A percentile compares a stretch with the other conserved stretches of the same genome.
Conservation (phyloP, 495 filamentous ascomycete genomes). For the Aspergillus sclerotiicarbonarius region DNA sequence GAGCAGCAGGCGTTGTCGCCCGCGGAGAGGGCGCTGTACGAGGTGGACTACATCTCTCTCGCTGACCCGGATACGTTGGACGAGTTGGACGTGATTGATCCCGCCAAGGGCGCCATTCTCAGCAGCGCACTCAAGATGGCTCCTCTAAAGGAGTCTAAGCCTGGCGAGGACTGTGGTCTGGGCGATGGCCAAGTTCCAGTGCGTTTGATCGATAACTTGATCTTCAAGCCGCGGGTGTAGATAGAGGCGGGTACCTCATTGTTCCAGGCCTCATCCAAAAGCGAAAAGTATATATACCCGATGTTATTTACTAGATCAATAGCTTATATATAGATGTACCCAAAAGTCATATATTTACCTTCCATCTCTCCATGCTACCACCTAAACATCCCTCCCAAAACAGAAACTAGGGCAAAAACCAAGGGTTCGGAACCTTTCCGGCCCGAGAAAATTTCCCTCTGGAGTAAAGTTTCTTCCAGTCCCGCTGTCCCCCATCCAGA, state of each 20-base stretch:
- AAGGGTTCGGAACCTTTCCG: conserved; percentile 30
- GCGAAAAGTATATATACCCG: conserved; percentile 4
- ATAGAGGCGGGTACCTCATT: neutral
- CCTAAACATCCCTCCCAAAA: conserved; percentile 15
- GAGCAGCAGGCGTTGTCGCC: conserved; percentile 63
- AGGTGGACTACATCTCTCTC: conserved; percentile 88
- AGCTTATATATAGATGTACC: neutral
- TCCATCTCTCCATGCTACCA: neutral
- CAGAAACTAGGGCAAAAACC: conserved; percentile 37
- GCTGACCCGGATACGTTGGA: conserved; percentile 78
- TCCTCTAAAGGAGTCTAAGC: conserved; percentile 64
- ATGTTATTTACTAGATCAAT: neutral
- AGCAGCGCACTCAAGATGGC: conserved; percentile 90
- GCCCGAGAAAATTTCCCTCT: conserved; percentile 39
- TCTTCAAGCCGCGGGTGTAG: conserved; percentile 51
- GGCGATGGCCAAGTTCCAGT: conserved; percentile 73
- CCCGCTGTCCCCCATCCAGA: neutral
- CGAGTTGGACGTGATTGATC: conserved; percentile 69
- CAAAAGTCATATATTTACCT: conserved; percentile 7
- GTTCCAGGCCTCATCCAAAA: neutral
- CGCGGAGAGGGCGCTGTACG: conserved; percentile 64
- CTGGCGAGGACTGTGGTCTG: conserved; percentile 66
- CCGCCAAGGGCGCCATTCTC: conserved; percentile 70
- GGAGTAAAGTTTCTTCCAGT: conserved; percentile 21
- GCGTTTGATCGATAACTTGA: conserved; percentile 91